phyloP scores from a whole-genome alignment of 441 rosid species.

The Biscutella laevigata region DNA sequence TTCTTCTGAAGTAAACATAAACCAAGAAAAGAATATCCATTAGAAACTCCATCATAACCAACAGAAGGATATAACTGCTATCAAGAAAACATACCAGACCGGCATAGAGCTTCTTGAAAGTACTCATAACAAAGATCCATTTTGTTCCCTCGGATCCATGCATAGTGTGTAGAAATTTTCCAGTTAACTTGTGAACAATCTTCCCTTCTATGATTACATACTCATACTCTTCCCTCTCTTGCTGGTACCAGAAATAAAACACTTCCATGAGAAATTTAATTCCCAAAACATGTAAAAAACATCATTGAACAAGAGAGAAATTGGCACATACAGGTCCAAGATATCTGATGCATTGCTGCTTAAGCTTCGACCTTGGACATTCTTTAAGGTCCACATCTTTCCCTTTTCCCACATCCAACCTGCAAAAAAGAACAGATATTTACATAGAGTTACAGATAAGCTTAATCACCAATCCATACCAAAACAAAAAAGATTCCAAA shows the following conservation, averaged over 20 bases:
- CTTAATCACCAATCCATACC: neutral
- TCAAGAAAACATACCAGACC: slow-evolving; percentile 52
- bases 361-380: slow-evolving; percentile 60
- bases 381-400: slow-evolving; percentile 57
- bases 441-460: neutral
- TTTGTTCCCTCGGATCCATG: slow-evolving; percentile 39
- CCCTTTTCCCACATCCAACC: slow-evolving; percentile 91
- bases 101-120: slow-evolving; percentile 60
- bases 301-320: neutral
- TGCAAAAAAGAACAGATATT: slow-evolving; percentile 17
- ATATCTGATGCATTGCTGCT: slow-evolving; percentile 70
- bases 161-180: slow-evolving; percentile 44
- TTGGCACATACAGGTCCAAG: slow-evolving; percentile 67
- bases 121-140: slow-evolving; percentile 87
- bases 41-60: neutral
- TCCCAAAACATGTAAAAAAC: neutral
- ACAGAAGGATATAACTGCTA: neutral
- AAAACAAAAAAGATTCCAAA: no score
- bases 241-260: slow-evolving; percentile 30
- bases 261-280: slow-evolving; percentile 10
- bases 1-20: slow-evolving; percentile 47
- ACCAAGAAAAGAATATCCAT: neutral
- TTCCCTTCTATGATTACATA: slow-evolving; percentile 50
- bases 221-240: slow-evolving; percentile 79
- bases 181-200: slow-evolving; percentile 51